Conservation (phyloP, 1,284 basidiomycete genomes). For the Coriolopsis trogii region DNA sequence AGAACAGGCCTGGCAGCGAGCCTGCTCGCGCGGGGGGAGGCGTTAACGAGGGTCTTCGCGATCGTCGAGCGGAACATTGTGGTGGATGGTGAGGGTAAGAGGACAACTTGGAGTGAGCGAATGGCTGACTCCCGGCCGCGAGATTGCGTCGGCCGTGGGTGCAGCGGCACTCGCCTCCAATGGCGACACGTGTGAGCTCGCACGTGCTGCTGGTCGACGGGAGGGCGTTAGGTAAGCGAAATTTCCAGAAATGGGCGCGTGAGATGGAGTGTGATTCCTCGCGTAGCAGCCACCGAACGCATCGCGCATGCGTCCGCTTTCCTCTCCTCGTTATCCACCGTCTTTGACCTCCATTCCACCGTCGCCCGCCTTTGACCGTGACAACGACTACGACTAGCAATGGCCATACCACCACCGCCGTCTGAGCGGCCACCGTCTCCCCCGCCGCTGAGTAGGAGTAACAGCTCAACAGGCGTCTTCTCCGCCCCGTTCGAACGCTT, state of each 20-base stretch:
- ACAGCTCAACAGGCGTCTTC: conserved; percentile 44
- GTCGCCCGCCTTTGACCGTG: conserved; percentile 7
- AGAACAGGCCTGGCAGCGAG: conserved; percentile 48
- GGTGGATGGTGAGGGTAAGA: conserved; percentile 35
- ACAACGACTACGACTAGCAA: conserved; percentile 14
- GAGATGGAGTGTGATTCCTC: conserved; percentile 15
- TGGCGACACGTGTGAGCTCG: conserved; percentile 17
- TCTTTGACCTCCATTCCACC: conserved; percentile 11
- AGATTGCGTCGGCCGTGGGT: conserved; percentile 24
- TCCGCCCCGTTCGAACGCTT: conserved; percentile 56
- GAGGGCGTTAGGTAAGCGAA: conserved; percentile 13
- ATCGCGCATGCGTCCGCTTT: conserved; percentile 22
- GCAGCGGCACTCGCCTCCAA: conserved; percentile 14
- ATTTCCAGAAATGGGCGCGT: conserved; percentile 9
- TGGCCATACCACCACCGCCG: conserved; percentile 27
- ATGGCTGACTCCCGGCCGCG: conserved; percentile 13
- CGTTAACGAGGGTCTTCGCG: conserved; percentile 50
- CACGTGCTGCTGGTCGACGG: neutral
- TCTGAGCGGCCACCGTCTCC: conserved; percentile 36
- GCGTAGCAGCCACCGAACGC: conserved; percentile 13
- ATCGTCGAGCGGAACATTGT: conserved; percentile 72
- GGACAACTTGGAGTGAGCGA: conserved; percentile 5
- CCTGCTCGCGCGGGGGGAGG: conserved; percentile 45
- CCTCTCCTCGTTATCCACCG: conserved; percentile 4
- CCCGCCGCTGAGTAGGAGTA: conserved; percentile 23